These are phyloP conservation scores for Darksidea phi DNA, from an alignment of 495 filamentous ascomycete species.

Conservation along the genomic window DNA sequence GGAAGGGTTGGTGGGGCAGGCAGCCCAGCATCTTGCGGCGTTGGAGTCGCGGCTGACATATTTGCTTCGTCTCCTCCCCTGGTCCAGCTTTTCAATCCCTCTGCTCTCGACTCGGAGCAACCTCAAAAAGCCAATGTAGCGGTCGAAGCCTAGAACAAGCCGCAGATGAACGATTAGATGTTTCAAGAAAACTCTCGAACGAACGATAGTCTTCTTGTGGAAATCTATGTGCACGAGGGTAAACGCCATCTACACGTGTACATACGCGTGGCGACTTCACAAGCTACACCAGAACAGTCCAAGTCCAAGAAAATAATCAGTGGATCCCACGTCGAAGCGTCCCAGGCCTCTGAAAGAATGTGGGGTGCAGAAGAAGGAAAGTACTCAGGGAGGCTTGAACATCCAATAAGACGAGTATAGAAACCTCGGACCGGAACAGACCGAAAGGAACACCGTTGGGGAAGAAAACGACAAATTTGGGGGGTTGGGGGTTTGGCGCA, in stretches of 20 bases:
- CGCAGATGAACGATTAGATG: too few species aligned
- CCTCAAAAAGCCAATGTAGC: too few species aligned
- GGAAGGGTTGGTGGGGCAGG: constrained; percentile 9
- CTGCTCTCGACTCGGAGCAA: too few species aligned
- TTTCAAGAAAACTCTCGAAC: neutral
- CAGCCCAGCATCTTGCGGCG: constrained; percentile 22
- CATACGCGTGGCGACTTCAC: neutral
- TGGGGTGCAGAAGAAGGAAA: neutral
- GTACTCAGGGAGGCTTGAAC: too few species aligned
- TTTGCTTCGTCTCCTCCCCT: neutral
- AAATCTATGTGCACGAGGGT: neutral
- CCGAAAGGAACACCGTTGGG: too few species aligned
- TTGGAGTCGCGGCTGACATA: constrained; percentile 27
- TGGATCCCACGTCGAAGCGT: neutral
- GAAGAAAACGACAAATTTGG: too few species aligned
- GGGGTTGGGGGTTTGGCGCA: too few species aligned
- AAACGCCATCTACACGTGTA: constrained; percentile 3
- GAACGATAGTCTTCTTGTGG: neutral
- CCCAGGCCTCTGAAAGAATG: neutral
- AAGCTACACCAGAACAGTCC: neutral
- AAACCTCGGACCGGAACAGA: too few species aligned
- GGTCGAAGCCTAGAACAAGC: too few species aligned
- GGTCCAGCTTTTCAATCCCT: neutral
- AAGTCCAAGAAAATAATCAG: neutral
- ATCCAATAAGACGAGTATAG: too few species aligned